Evolutionary conservation across 2,329 filamentous ascomycete species (phyloP).

Genomic region (Camptophora hylomeconis): DNA sequence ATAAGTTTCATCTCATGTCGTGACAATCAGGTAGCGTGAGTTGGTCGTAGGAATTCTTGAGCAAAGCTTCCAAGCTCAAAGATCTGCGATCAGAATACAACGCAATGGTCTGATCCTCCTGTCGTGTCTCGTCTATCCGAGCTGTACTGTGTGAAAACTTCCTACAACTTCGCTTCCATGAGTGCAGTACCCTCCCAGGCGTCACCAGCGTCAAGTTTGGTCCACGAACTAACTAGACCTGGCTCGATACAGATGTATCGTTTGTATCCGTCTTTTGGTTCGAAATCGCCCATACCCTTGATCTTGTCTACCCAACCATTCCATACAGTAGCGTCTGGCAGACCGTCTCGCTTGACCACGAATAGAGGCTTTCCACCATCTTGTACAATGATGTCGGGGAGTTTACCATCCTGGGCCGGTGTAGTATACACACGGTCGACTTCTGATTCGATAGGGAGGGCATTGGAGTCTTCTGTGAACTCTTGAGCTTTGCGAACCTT

Average conservation of each 20-base stretch:
- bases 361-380: conserved; percentile 53
- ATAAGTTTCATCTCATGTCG: background rate
- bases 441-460: conserved; percentile 61
- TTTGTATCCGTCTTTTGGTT: conserved; percentile 78
- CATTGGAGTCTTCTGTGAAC: conserved; percentile 51
- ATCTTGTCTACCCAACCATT: conserved; percentile 90
- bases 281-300: conserved; percentile 70
- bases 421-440: conserved; percentile 78
- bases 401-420: conserved; percentile 44
- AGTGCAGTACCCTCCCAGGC: conserved; percentile 52
- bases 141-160: background rate
- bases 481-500: conserved; percentile 58
- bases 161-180: conserved; percentile 31
- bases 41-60: background rate
- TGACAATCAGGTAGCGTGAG: background rate
- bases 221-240: conserved; percentile 69
- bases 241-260: conserved; percentile 93
- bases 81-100: background rate
- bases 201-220: conserved; percentile 68
- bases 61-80: background rate
- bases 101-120: background rate
- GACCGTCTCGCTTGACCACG: conserved; percentile 67
- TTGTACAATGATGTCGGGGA: conserved; percentile 41
- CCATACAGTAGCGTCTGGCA: conserved; percentile 87
- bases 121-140: background rate